Evolutionary conservation across 768 basidiomycete species (phyloP).

Genomic region (Phallus indusiatus): DNA sequence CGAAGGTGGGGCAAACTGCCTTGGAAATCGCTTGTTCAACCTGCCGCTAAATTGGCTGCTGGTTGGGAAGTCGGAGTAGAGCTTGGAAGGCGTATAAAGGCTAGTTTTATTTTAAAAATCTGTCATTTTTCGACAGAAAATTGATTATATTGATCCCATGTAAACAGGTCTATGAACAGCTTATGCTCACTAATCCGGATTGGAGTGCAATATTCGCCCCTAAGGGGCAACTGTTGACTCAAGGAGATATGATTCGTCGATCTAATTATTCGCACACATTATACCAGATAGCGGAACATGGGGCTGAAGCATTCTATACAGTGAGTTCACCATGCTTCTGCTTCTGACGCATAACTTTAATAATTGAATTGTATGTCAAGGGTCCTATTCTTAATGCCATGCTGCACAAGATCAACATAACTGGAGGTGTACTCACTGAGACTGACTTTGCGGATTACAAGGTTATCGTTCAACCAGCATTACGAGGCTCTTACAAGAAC

Average conservation of each 20-base stretch:
- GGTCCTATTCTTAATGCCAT: conserved; percentile 78
- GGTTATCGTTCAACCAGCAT: conserved; percentile 59
- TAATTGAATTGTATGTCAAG: conserved; percentile 24
- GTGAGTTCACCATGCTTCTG: conserved; percentile 25
- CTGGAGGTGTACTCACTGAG: conserved; percentile 74
- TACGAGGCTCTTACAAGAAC: conserved; percentile 68
- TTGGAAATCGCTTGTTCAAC: conserved; percentile 72
- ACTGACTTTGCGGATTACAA: conserved; percentile 65
- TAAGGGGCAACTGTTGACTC: conserved; percentile 52
- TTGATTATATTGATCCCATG: conserved; percentile 12
- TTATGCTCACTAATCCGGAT: conserved; percentile 60
- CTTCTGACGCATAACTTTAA: conserved; percentile 10
- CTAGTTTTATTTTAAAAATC: conserved; percentile 26
- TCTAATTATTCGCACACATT: conserved; percentile 74
- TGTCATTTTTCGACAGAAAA: not conserved
- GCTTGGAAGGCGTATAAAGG: conserved; percentile 63
- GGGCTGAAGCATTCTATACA: conserved; percentile 76
- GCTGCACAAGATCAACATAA: conserved; percentile 54
- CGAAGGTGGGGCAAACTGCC: conserved; percentile 70
- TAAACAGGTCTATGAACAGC: conserved; percentile 7
- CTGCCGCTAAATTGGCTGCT: conserved; percentile 61
- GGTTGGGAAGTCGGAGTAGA: conserved; percentile 78
- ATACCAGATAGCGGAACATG: conserved; percentile 59
- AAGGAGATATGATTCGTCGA: conserved; percentile 67
- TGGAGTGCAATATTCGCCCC: conserved; percentile 85